These are phyloP conservation scores for Nothophytophthora sp. DNA, from an alignment of 352 stramenopile species.

Conservation along the genomic window DNA sequence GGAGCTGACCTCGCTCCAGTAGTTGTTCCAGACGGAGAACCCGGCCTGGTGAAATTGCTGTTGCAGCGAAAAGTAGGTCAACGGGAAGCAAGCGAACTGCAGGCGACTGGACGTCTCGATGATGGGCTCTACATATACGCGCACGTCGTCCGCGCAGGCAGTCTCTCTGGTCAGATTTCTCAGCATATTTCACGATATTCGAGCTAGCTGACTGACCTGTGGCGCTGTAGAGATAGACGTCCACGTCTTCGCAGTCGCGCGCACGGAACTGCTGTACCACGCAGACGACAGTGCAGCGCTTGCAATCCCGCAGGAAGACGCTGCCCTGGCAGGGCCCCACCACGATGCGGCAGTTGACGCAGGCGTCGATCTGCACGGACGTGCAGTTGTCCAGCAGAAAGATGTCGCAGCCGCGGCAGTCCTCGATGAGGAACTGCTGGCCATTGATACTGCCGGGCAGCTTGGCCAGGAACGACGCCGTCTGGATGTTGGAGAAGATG, in stretches of 20 bases:
- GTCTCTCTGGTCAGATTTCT: neutral
- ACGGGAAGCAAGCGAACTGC: constrained; percentile 61
- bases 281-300: constrained; percentile 59
- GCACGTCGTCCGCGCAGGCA: neutral
- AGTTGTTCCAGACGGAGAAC: constrained; percentile 83
- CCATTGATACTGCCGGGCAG: constrained; percentile 64
- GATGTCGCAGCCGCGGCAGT: constrained; percentile 72
- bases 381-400: constrained; percentile 79
- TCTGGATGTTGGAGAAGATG: constrained; percentile 53
- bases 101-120: constrained; percentile 67
- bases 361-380: constrained; percentile 79
- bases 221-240: constrained; percentile 66
- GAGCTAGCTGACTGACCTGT: constrained; percentile 55
- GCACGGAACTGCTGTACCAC: constrained; percentile 76
- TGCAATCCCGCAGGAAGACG: constrained; percentile 74
- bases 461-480: constrained; percentile 47
- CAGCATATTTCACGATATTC: neutral
- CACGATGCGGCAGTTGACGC: constrained; percentile 68
- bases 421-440: constrained; percentile 82
- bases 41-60: constrained; percentile 66
- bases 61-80: constrained; percentile 73
- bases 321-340: constrained; percentile 68
- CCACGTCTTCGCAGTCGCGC: constrained; percentile 61
- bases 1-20: constrained; percentile 73
- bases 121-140: constrained; percentile 48